Conservation (phyloP, 331 rosid species). For the Prunus yedoensis region DNA sequence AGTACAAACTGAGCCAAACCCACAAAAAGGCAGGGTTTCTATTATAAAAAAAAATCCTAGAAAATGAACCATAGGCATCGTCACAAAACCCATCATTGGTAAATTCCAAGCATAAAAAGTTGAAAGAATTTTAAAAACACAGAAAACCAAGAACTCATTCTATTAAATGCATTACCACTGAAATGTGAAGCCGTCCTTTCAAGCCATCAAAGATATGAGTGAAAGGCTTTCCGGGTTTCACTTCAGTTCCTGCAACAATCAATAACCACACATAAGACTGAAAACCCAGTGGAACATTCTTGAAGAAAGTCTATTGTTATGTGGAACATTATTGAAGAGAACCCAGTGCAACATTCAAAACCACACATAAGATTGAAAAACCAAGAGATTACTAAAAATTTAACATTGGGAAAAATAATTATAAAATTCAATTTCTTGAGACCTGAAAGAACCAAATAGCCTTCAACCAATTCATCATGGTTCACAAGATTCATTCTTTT, state of each 20-base stretch:
- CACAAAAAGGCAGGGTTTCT: background rate
- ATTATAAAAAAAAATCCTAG: background rate
- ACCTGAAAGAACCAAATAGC: background rate
- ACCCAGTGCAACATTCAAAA: background rate
- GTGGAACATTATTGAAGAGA: background rate
- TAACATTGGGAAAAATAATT: background rate
- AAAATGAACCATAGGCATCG: background rate
- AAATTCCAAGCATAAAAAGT: background rate
- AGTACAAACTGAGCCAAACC: background rate
- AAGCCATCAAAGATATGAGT: slow-evolving; percentile 43
- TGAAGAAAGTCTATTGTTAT: background rate
- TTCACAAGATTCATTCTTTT: background rate
- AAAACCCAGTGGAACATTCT: slow-evolving; percentile 7
- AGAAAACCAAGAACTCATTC: background rate
- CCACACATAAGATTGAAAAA: background rate
- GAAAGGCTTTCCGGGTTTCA: slow-evolving; percentile 83
- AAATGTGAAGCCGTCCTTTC: slow-evolving; percentile 81
- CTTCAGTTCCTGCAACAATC: slow-evolving; percentile 60
- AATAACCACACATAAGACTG: slow-evolving; percentile 1
- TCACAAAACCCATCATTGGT: background rate
- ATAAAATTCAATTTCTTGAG: background rate
- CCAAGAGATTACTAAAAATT: background rate
- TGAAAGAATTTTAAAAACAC: background rate
- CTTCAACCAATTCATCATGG: background rate
- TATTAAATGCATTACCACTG: slow-evolving; percentile 51